These are phyloP conservation scores for Alternaria arbusti DNA, from an alignment of 2,329 filamentous ascomycete genomes.

Conservation along the genomic window DNA sequence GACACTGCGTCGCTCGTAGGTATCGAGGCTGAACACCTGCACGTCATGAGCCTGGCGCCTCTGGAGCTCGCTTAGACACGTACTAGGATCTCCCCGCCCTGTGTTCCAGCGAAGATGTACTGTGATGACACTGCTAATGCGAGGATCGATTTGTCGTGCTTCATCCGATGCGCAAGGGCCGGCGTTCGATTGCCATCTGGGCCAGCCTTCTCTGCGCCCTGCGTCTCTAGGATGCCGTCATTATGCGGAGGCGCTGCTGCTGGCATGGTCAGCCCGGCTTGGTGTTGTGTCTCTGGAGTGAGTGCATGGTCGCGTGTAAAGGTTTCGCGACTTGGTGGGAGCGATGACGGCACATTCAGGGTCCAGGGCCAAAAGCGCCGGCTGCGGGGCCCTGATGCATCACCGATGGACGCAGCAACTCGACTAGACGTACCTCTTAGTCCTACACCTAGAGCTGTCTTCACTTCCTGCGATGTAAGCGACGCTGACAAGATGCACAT, in stretches of 20 bases:
- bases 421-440: slow-evolving; percentile 23
- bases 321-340: slow-evolving; percentile 15
- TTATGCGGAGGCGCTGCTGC: slow-evolving; percentile 34
- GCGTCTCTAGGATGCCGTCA: slow-evolving; percentile 28
- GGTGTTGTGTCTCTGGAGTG: slow-evolving; percentile 9
- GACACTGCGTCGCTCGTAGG: slow-evolving; percentile 78
- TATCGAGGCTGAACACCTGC: slow-evolving; percentile 82
- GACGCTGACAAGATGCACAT: slow-evolving; percentile 42
- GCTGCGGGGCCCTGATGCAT: slow-evolving; percentile 12
- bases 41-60: slow-evolving; percentile 17
- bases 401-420: not conserved
- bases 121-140: slow-evolving; percentile 80
- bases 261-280: slow-evolving; percentile 35
- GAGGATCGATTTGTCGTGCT: slow-evolving; percentile 80
- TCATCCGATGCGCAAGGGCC: slow-evolving; percentile 75
- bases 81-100: slow-evolving; percentile 88
- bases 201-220: slow-evolving; percentile 15
- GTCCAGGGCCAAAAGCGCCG: slow-evolving; percentile 15
- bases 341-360: slow-evolving; percentile 33
- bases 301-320: slow-evolving; percentile 32
- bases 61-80: slow-evolving; percentile 21
- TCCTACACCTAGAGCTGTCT: slow-evolving; percentile 8
- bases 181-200: slow-evolving; percentile 50
- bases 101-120: slow-evolving; percentile 88
- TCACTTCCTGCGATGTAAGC: slow-evolving; percentile 33